Conservation (phyloP, 2,329 filamentous ascomycete genomes). For the Tolypocladium nubicola region DNA sequence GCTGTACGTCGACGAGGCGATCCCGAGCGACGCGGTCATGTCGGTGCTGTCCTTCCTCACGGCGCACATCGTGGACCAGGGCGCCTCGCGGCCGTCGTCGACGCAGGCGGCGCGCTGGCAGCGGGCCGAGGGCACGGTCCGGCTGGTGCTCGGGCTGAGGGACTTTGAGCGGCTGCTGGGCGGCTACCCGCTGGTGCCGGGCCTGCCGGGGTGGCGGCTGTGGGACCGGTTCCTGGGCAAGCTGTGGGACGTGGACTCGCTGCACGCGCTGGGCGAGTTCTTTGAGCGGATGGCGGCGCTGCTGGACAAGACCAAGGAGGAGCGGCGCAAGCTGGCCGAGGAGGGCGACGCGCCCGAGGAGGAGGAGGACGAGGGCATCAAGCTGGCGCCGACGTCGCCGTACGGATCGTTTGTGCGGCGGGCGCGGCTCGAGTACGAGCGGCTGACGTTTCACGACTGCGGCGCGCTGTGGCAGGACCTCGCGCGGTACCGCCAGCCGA, state of each 20-base stretch:
- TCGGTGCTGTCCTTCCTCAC: constrained; percentile 72
- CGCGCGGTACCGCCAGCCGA: too few species aligned
- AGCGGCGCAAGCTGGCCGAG: constrained; percentile 45
- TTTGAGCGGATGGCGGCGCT: constrained; percentile 50
- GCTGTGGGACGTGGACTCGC: constrained; percentile 74
- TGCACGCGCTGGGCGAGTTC: constrained; percentile 71
- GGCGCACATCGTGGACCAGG: constrained; percentile 50
- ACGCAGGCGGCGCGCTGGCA: constrained; percentile 28
- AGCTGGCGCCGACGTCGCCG: constrained; percentile 63
- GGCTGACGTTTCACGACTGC: constrained; percentile 70
- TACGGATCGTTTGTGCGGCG: constrained; percentile 73
- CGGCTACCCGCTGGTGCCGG: constrained; percentile 38
- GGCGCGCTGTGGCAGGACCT: constrained; percentile 64
- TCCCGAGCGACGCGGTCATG: constrained; percentile 61
- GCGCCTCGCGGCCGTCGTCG: constrained; percentile 15
- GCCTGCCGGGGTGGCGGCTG: constrained; percentile 66
- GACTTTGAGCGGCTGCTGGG: constrained; percentile 50
- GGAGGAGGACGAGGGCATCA: constrained; percentile 37
- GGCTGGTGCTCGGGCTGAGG: constrained; percentile 42
- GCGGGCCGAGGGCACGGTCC: constrained; percentile 37
- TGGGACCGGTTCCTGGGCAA: constrained; percentile 77
- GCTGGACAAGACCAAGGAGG: constrained; percentile 51
- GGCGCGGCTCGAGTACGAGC: constrained; percentile 67
- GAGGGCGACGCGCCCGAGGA: constrained; percentile 20
- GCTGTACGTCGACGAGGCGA: constrained; percentile 63